Evolutionary conservation across 2,329 filamentous ascomycete species (phyloP).

Genomic region (Phialophora chinensis): DNA sequence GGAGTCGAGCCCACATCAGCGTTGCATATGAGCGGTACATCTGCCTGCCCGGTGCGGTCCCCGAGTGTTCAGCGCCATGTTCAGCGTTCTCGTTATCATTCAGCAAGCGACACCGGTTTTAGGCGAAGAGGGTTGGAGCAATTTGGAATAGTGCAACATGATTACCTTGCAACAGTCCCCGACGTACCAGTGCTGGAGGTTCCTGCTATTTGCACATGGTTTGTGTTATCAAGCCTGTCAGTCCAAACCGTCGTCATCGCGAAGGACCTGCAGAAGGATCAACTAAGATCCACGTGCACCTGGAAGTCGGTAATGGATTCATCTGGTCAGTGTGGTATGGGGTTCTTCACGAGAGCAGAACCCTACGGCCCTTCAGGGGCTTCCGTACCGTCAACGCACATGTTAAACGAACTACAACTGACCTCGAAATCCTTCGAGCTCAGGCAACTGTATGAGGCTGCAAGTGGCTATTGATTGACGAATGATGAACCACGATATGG

Average conservation of each 20-base stretch:
- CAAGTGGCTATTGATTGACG: not conserved
- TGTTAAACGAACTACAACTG: not conserved
- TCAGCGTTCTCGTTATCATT: not conserved
- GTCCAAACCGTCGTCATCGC: not conserved
- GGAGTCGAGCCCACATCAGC: not conserved
- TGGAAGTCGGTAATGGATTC: not conserved
- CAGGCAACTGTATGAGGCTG: not conserved
- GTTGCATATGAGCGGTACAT: not conserved
- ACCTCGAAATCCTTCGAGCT: not conserved
- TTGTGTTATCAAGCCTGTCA: not conserved
- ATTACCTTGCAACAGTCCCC: not conserved
- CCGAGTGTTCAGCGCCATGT: not conserved
- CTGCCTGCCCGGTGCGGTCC: not conserved
- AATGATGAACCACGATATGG: not conserved
- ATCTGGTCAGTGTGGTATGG: not conserved
- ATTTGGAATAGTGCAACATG: constrained; percentile 1
- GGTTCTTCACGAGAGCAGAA: not conserved
- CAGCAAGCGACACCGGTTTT: not conserved
- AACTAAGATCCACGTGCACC: not conserved
- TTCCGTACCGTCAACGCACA: not conserved
- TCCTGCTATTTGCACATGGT: not conserved
- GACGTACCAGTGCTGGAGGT: not conserved
- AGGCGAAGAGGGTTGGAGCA: not conserved
- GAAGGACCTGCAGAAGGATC: not conserved
- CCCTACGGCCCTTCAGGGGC: not conserved